Conservation (phyloP, 805 yeast genomes). For the Henningerozyma blattae region DNA sequence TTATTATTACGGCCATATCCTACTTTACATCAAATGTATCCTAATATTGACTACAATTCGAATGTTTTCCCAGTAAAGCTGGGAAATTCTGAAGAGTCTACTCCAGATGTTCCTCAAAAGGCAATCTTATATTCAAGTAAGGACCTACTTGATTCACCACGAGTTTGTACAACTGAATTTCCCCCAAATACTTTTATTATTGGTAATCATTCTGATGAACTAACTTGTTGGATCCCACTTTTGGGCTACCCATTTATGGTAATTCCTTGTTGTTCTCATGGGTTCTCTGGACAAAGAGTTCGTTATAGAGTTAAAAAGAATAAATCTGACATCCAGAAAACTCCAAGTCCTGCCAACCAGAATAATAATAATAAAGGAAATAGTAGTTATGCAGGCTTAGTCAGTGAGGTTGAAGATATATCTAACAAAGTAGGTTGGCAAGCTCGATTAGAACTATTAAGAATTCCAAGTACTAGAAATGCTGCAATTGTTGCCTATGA, state of each 20-base stretch:
- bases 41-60: slow-evolving; percentile 49
- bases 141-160: slow-evolving; percentile 37
- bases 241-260: slow-evolving; percentile 80
- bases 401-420: slow-evolving; percentile 69
- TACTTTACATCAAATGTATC: slow-evolving; percentile 38
- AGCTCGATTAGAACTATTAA: slow-evolving; percentile 70
- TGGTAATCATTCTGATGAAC: slow-evolving; percentile 92
- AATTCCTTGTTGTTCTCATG: slow-evolving; percentile 92
- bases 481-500: slow-evolving; percentile 73
- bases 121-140: slow-evolving; percentile 25
- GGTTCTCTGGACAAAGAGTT: slow-evolving; percentile 60
- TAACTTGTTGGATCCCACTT: slow-evolving; percentile 91
- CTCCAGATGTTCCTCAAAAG: slow-evolving; percentile 28
- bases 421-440: slow-evolving; percentile 70
- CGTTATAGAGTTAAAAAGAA: slow-evolving; percentile 43
- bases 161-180: slow-evolving; percentile 52
- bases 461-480: slow-evolving; percentile 91
- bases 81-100: slow-evolving; percentile 28
- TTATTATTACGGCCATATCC: slow-evolving; percentile 62
- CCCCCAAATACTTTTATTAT: slow-evolving; percentile 67
- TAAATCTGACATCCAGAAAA: slow-evolving; percentile 2
- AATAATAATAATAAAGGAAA: slow-evolving; percentile 11
- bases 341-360: slow-evolving; percentile 2
- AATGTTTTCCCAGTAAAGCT: slow-evolving; percentile 29
- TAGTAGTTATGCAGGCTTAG: slow-evolving; percentile 76